Base-by-base conservation (phyloP, 1,284 basidiomycete species). In the Cutaneotrichosporon cyanovorans region DNA sequence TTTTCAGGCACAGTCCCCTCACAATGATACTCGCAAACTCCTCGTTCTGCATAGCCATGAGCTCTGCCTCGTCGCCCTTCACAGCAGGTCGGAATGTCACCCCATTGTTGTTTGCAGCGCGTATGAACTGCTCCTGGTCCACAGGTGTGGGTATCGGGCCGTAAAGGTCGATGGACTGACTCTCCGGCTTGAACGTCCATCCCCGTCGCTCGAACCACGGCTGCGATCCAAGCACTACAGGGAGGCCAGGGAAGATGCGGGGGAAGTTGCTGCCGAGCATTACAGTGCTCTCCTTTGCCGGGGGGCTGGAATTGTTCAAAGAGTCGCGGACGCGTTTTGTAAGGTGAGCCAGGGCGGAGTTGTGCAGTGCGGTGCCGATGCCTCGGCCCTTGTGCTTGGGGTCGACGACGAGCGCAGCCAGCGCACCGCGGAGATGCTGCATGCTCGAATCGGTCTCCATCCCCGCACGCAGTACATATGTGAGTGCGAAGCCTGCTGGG, bases 221-320 rank as follows among this genome's bases (percentile, higher is more conserved):
- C 11, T 48, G 31, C 4, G 36, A 42, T n/a, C n/a, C n/a, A n/a
- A n/a, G n/a, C n/a, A n/a, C n/a, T n/a, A n/a, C n/a, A 4, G 59
- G 59, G 11, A 59, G 25, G 20, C 59, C 59, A 23, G 59, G 59
- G 37, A 57, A 61, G 34, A 61, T 54, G 14, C 59, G 48, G 2
- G 59, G 59, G 21, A 57, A 61, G 4, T 35, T 42, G 14, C 48
- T 50, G n/a, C 59, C 59, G n/a, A 61, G 50, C 42, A 56, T 53
- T 19, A 61, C 40, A 1, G 14, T n/a, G 3, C 45, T 40, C n/a
- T 44, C 36, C 3, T 21, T 42, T 5, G 51, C 20, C 1, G 37
- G 19, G 1, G 53, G 55, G 0, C 39, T 22, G 2, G 59, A 58
- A 10, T 1, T 16, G 1, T 5, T 1, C 2, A 58, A 41, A 5